These are phyloP conservation scores for Penicillium samsonianum DNA, from an alignment of 495 filamentous ascomycete species.

Conservation along the genomic window DNA sequence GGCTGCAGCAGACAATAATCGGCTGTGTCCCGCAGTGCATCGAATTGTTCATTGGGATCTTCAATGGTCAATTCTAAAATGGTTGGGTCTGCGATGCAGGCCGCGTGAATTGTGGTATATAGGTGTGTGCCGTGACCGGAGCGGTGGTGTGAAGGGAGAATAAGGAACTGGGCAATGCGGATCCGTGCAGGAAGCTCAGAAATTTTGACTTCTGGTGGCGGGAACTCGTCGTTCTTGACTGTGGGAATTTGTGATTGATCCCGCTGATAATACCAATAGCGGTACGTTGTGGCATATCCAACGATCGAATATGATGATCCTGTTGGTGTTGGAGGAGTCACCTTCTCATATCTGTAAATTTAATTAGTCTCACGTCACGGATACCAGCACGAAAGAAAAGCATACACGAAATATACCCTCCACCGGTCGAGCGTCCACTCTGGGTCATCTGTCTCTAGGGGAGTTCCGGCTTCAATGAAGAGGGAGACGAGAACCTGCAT, in stretches of 20 bases:
- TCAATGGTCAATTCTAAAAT: constrained; percentile 89
- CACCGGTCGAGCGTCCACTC: constrained; percentile 76
- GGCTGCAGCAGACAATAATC: constrained; percentile 69
- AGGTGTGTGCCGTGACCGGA: constrained; percentile 77
- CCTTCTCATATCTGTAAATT: constrained; percentile 62
- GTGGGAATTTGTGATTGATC: constrained; percentile 31
- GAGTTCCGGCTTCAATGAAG: constrained; percentile 87
- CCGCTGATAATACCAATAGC: constrained; percentile 57
- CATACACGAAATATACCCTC: constrained; percentile 79
- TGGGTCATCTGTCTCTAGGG: constrained; percentile 68
- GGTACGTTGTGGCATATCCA: constrained; percentile 86
- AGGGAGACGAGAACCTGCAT: constrained; percentile 82
- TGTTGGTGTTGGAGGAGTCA: constrained; percentile 45
- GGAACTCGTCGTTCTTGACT: constrained; percentile 45
- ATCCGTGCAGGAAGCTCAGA: constrained; percentile 64
- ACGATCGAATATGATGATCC: constrained; percentile 68
- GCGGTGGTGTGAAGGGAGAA: constrained; percentile 84
- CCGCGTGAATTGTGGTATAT: constrained; percentile 72
- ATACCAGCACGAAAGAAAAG: not conserved
- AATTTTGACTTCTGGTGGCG: constrained; percentile 42
- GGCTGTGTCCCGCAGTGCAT: constrained; percentile 80
- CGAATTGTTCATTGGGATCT: constrained; percentile 93
- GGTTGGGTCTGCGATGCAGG: constrained; percentile 60
- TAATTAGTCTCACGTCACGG: constrained; percentile 8
- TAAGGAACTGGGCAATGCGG: constrained; percentile 90